Percentiles rank a stretch among this genome's conserved stretches.
These are phyloP conservation scores for Teunomyces kruisii DNA, from an alignment of 805 yeast species.

Conservation along the genomic window DNA sequence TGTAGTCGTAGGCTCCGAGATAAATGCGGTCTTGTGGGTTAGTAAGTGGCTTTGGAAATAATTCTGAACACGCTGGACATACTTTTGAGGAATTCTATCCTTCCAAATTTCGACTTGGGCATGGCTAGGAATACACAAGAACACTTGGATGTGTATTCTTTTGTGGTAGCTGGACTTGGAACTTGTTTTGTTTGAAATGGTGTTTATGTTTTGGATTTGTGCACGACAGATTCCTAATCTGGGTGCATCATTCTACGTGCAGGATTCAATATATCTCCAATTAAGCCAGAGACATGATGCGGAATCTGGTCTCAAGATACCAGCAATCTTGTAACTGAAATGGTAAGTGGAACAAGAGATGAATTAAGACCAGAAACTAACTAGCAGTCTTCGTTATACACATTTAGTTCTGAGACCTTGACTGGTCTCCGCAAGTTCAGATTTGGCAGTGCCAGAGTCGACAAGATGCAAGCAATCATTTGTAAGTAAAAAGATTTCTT, in stretches of 20 bases:
- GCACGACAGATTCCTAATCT: conserved; percentile 1
- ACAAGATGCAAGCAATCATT: conserved; percentile 58
- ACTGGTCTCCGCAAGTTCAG: conserved; percentile 68
- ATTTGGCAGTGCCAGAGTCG: conserved; percentile 65
- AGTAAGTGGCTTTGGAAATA: neutral
- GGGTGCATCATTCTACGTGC: neutral
- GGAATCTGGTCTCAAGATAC: too few relatives aligned
- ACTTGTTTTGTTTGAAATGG: neutral
- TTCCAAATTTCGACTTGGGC: conserved; percentile 24
- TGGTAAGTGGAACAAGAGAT: conserved; percentile 1
- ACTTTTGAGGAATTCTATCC: conserved; percentile 46
- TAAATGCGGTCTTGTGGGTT: conserved; percentile 63
- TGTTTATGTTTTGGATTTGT: conserved; percentile 7
- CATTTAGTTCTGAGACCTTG: conserved; percentile 61
- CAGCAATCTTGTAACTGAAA: neutral
- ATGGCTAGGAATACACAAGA: neutral
- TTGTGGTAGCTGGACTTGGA: conserved; percentile 1
- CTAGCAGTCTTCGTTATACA: conserved; percentile 47
- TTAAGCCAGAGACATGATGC: too few relatives aligned
- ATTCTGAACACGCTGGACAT: conserved; percentile 18
- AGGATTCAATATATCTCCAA: neutral
- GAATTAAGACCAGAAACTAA: conserved; percentile 1
- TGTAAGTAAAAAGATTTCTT: conserved; percentile 40
- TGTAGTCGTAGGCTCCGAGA: conserved; percentile 81
- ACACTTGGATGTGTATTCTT: conserved; percentile 1